Conservation (phyloP, 2,329 filamentous ascomycete genomes). For the Neonectria faginata region DNA sequence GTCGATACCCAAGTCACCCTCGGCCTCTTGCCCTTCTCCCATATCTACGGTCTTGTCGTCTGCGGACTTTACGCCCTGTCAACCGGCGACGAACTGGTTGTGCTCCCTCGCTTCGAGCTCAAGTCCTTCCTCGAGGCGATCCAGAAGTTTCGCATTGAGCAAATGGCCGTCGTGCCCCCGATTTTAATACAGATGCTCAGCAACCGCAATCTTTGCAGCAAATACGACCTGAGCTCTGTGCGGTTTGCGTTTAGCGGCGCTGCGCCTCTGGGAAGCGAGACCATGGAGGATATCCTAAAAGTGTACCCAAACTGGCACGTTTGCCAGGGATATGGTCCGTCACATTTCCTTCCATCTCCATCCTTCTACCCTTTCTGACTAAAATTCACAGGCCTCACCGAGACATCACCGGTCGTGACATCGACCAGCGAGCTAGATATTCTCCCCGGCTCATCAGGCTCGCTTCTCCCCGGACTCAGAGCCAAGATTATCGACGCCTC, state of each 20-base stretch:
- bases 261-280: constrained; percentile 78
- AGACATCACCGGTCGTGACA: constrained; percentile 76
- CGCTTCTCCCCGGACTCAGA: constrained; percentile 71
- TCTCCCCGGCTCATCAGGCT: constrained; percentile 76
- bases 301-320: constrained; percentile 74
- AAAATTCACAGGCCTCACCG: constrained; percentile 70
- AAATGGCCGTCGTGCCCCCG: constrained; percentile 78
- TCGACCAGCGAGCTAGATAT: constrained; percentile 69
- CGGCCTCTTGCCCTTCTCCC: constrained; percentile 82
- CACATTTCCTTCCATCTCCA: rapidly evolving
- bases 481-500: constrained; percentile 74
- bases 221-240: constrained; percentile 79
- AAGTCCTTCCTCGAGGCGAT: constrained; percentile 72
- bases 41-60: constrained; percentile 80
- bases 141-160: constrained; percentile 75
- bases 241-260: constrained; percentile 76
- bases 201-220: constrained; percentile 66
- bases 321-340: constrained; percentile 77
- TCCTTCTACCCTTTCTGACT: background rate
- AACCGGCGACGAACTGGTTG: constrained; percentile 78
- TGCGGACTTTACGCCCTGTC: constrained; percentile 68
- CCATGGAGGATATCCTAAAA: constrained; percentile 69
- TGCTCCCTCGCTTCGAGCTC: constrained; percentile 82
- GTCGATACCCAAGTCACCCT: constrained; percentile 62
- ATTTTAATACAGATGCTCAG: constrained; percentile 81